A percentile compares a stretch with the other conserved stretches of the same genome.
phyloP scores from a whole-genome alignment of 2,329 filamentous ascomycete genomes.

The Ascochyta koolunga region DNA sequence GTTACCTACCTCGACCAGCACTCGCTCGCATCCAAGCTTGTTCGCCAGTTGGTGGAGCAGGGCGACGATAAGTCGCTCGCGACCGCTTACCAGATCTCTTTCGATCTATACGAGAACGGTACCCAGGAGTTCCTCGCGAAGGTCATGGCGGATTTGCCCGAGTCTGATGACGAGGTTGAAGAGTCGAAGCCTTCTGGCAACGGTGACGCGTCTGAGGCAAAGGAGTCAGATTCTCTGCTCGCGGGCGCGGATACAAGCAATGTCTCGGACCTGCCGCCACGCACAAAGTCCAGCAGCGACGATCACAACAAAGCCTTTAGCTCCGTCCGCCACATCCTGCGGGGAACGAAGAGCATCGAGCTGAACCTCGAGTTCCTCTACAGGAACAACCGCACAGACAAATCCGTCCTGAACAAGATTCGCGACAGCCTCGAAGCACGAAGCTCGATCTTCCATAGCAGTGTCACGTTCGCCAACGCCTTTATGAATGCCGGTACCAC shows the following conservation, averaged over 20 bases:
- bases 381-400: slow-evolving; percentile 91
- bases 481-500: slow-evolving; percentile 99
- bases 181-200: slow-evolving; percentile 46
- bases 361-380: slow-evolving; percentile 96
- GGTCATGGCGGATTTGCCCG: slow-evolving; percentile 79
- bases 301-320: slow-evolving; percentile 62
- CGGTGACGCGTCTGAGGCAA: slow-evolving; percentile 56
- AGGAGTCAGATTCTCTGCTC: slow-evolving; percentile 65
- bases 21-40: slow-evolving; percentile 84
- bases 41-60: slow-evolving; percentile 79
- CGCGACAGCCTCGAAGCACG: slow-evolving; percentile 93
- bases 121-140: slow-evolving; percentile 96
- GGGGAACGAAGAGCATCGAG: slow-evolving; percentile 91
- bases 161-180: slow-evolving; percentile 55
- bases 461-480: slow-evolving; percentile 95
- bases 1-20: slow-evolving; percentile 95
- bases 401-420: slow-evolving; percentile 92
- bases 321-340: slow-evolving; percentile 68
- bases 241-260: slow-evolving; percentile 60
- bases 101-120: slow-evolving; percentile 97
- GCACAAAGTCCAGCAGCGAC: slow-evolving; percentile 52
- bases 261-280: slow-evolving; percentile 56
- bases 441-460: slow-evolving; percentile 98
- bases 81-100: slow-evolving; percentile 95
- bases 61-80: slow-evolving; percentile 79